Base-by-base conservation (phyloP, 2,329 filamentous ascomycete species). In the Tolypocladium tropicale region DNA sequence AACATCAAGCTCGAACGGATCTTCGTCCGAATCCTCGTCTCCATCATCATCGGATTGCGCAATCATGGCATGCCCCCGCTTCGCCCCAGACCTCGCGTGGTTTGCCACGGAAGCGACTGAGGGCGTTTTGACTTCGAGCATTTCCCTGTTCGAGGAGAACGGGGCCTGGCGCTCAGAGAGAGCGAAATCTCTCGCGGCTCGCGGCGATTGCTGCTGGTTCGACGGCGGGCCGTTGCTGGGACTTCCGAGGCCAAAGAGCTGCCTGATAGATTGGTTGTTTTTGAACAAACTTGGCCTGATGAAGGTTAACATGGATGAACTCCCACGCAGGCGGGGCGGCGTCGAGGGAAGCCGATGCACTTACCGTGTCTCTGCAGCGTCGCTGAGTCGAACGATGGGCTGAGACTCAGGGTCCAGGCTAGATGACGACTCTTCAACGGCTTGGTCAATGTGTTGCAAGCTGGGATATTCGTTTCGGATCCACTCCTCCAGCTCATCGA, bases 211-310 rank as follows among this genome's bases (percentile, higher is more conserved):
- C 34, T 53, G 34, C 34, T 41, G 51, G 25, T 53, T 53, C 14
- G 51, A 53, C 12, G 51, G 70, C 69, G 46, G 58, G 56, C 61
- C 63, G 34, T 57, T 57, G 25, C 61, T 56, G 30, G 57, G 57
- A 60, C 51, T n/a, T 62, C 41, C 34, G 57, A 55, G 25, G 56
- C 56, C 50, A 67, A n/a, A 68, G n/a, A 61, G 62, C 46, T 67
- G 64, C 18, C 65, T 65, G 51, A 68, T 60, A 12, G 53, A 55
- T n/a, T 51, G 30, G 12, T 14, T 30, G 16, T 41, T 28, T 18
- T 5, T 3, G 16, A 46, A 54, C 6, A 54, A n/a, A 23, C n/a
- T 41, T 34, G 49, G 30, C 33, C 49, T 52, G 25, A 23, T 21
- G 10, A 21, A 50, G 5, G 28, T 50, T 50, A 33, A 18, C 18